These are phyloP conservation scores for Fusarium armeniacum DNA, from an alignment of 2,329 filamentous ascomycete genomes.

Conservation along the genomic window DNA sequence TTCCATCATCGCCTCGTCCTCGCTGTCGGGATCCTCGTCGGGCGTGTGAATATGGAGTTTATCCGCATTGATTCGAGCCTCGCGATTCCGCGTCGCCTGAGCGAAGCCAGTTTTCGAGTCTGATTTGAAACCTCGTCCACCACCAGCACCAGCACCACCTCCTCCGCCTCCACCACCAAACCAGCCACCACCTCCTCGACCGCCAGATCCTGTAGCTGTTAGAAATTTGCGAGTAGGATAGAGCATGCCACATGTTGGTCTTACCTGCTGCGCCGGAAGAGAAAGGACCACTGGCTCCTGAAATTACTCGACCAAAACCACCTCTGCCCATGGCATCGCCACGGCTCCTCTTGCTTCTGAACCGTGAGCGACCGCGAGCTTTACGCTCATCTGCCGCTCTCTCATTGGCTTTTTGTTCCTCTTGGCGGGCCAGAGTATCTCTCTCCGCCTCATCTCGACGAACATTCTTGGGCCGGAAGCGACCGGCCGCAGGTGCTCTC, in stretches of 20 bases:
- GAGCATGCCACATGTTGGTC: constrained; percentile 21
- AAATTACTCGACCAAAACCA: constrained; percentile 54
- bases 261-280: constrained; percentile 52
- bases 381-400: constrained; percentile 58
- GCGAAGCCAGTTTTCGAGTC: constrained; percentile 58
- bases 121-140: constrained; percentile 51
- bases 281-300: constrained; percentile 59
- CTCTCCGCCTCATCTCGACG: constrained; percentile 66
- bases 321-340: constrained; percentile 62
- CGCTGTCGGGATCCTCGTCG: constrained; percentile 61
- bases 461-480: constrained; percentile 64
- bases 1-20: constrained; percentile 60
- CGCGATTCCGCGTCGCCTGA: constrained; percentile 54
- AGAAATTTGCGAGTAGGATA: constrained; percentile 5
- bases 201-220: constrained; percentile 33
- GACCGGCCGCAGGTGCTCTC: constrained; percentile 54
- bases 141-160: constrained; percentile 42
- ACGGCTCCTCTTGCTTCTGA: constrained; percentile 60
- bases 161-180: constrained; percentile 48
- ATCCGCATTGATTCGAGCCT: constrained; percentile 69
- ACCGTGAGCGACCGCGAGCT: constrained; percentile 57
- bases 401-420: constrained; percentile 60
- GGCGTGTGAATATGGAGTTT: constrained; percentile 63
- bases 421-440: constrained; percentile 61
- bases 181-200: constrained; percentile 48